Evolutionary conservation across 164 flowering plant genomes (phyloP).

Genomic region (Magnolia changhungtana): DNA sequence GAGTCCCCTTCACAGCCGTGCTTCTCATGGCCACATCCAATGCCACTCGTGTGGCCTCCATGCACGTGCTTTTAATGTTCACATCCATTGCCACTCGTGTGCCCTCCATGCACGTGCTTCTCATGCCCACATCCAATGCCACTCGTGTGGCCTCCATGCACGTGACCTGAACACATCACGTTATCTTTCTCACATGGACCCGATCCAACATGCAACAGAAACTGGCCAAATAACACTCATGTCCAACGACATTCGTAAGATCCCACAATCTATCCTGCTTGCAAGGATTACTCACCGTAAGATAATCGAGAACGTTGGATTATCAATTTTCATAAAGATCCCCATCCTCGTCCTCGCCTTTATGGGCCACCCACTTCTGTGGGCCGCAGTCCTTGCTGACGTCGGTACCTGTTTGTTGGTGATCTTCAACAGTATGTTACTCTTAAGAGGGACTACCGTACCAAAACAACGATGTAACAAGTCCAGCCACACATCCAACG

Average conservation of each 20-base stretch:
- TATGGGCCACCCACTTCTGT: constrained; percentile 80
- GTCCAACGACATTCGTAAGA: constrained; percentile 78
- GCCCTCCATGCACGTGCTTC: background rate
- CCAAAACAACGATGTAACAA: constrained; percentile 12
- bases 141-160: background rate
- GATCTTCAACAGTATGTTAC: constrained; percentile 79
- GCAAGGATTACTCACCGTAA: constrained; percentile 48
- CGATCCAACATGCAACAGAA: constrained; percentile 26
- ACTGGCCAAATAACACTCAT: constrained; percentile 78
- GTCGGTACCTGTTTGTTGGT: constrained; percentile 87
- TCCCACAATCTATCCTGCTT: constrained; percentile 56
- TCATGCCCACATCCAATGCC: background rate
- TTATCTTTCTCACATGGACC: background rate
- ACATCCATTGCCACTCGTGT: background rate
- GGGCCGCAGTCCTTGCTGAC: constrained; percentile 90
- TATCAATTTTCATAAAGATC: constrained; percentile 59
- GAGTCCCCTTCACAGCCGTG: background rate
- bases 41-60: background rate
- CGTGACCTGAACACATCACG: background rate
- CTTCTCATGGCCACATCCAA: too few species aligned
- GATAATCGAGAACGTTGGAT: constrained; percentile 53
- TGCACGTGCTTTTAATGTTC: too few species aligned
- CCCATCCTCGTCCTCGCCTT: constrained; percentile 64
- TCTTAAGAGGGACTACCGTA: constrained; percentile 33
- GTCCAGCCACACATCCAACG: constrained; percentile 13